Evolutionary conservation across 225 moss, liverwort and hornwort species (phyloP), one percentile per base, ranked within the genome.

Genomic region (Pleurozium schreberi): DNA sequence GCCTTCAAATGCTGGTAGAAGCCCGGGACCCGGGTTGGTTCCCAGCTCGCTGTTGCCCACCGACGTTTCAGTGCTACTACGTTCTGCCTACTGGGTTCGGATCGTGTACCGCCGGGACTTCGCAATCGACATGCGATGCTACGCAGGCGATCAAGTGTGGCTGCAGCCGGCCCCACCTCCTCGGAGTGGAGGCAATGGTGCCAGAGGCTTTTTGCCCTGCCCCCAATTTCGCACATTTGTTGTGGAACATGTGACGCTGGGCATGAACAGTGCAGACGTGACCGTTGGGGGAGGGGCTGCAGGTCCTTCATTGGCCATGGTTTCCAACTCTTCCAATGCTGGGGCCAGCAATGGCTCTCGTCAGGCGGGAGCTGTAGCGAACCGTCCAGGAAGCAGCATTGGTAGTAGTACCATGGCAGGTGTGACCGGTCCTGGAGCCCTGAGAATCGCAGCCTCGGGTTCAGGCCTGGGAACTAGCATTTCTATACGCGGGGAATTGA

Each of bases 161-260:
- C 92, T 97, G 91, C 97, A 99, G 91, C 99, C 96, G 58, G 93
- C 97, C 84, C 97, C 99, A 89, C 97, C 97, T 77, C 94, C 94
- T 86, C 93, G 93, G 60, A 81, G 76, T 84, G 92, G 88, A 92
- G 97, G 83, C 57, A 89, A 89, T 82, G 93, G 84, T 82, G 89
- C 85, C 68, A 96, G 97, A 80, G 97, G 99, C 64, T 97, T 96
- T 68, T 88, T 99, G 59, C 92, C 96, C 47, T 99, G 97, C 89
- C 99, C 99, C 26, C 97, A 99, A 84, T 99, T 99, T 93, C 99
- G 99, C 64, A 96, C 99, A 13, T 97, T 96, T 92, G 96, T 99
- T 69, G 96, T 96, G 89, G 97, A 99, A 73, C 99, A 96, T 93
- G 95, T 97, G 45, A 90, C 94, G 36, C 55, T 92, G 80, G 94